These are phyloP conservation scores for Raffaelea deltoideospora DNA, from an alignment of 2,329 filamentous ascomycete genomes.

Conservation along the genomic window DNA sequence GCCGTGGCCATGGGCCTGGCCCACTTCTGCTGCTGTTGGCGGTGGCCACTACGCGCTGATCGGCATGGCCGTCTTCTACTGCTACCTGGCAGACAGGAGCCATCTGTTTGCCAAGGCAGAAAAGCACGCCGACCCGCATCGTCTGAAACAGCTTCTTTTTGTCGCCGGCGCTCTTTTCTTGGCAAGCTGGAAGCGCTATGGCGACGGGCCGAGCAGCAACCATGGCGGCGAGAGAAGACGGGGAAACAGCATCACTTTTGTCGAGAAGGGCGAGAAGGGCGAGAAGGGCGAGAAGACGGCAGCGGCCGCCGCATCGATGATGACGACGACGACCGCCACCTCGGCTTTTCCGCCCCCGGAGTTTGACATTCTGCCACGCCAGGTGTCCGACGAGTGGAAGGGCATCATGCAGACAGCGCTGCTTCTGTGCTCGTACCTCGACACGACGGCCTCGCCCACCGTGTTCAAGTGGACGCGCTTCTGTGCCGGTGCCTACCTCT, in stretches of 20 bases:
- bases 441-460: slow-evolving; percentile 30
- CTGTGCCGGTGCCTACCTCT: slow-evolving; percentile 42
- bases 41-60: not conserved
- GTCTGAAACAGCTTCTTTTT: slow-evolving; percentile 15
- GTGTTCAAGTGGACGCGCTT: slow-evolving; percentile 40
- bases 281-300: too few relatives aligned
- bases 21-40: too few relatives aligned
- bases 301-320: too few relatives aligned
- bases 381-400: slow-evolving; percentile 50
- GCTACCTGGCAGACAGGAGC: slow-evolving; percentile 38
- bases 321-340: too few relatives aligned
- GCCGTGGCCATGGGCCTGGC: too few relatives aligned
- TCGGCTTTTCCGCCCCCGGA: too few relatives aligned
- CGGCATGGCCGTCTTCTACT: slow-evolving; percentile 18
- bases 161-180: not conserved
- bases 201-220: too few relatives aligned
- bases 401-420: slow-evolving; percentile 46
- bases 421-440: slow-evolving; percentile 37
- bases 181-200: too few relatives aligned
- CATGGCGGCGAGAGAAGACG: too few relatives aligned
- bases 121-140: slow-evolving; percentile 15
- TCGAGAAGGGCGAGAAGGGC: too few relatives aligned
- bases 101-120: slow-evolving; percentile 35
- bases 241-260: too few relatives aligned
- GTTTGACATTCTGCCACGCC: slow-evolving; percentile 34